These are phyloP conservation scores for Boletellus ananas DNA, from an alignment of 768 basidiomycete genomes.

Conservation along the genomic window DNA sequence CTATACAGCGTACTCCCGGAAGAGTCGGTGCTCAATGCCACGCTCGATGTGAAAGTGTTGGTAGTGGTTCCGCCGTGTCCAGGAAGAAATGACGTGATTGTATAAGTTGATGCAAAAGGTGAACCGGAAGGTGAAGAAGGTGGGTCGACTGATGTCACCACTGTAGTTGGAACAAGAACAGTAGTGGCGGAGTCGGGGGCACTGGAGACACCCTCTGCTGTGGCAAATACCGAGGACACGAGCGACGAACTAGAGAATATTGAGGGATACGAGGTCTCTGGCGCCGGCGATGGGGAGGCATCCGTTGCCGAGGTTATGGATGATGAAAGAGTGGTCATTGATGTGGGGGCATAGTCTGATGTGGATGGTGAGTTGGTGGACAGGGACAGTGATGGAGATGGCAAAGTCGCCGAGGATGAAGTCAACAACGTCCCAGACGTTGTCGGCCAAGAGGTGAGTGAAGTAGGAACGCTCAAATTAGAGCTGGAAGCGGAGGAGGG, in stretches of 20 bases:
- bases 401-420: not conserved
- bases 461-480: constrained; percentile 15
- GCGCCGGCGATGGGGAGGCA: not conserved
- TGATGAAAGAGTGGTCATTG: not conserved
- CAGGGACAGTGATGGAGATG: not conserved
- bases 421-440: not conserved
- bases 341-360: not conserved
- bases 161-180: constrained; percentile 15
- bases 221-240: not conserved
- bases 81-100: constrained; percentile 15
- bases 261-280: constrained; percentile 1
- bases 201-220: not conserved
- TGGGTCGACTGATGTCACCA: constrained; percentile 2
- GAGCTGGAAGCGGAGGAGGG: constrained; percentile 9
- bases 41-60: constrained; percentile 17
- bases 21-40: constrained; percentile 22
- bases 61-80: constrained; percentile 15
- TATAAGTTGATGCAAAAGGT: constrained; percentile 18
- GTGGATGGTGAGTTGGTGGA: not conserved
- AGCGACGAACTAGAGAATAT: not conserved
- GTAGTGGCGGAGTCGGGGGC: constrained; percentile 5
- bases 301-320: not conserved
- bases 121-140: not conserved
- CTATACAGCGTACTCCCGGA: constrained; percentile 2
- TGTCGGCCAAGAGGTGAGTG: not conserved